These are phyloP conservation scores for Punica granatum DNA, from an alignment of 345 rosid species.

Conservation along the genomic window DNA sequence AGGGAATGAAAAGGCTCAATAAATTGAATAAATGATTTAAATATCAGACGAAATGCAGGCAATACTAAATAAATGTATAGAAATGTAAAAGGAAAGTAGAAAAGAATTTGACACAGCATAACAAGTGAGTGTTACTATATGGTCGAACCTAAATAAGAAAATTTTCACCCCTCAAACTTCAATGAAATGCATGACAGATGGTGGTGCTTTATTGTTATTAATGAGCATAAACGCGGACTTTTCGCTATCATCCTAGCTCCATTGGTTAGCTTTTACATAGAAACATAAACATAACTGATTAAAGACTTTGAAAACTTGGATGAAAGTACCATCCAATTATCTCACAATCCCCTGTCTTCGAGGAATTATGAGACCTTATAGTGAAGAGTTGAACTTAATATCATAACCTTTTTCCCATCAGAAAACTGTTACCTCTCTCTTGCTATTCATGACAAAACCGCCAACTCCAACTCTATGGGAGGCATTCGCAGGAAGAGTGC, in stretches of 20 bases:
- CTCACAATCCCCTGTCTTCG: not conserved
- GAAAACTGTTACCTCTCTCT: conserved; percentile 37
- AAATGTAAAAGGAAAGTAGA: not conserved
- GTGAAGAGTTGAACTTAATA: not conserved
- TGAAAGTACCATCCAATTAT: not conserved
- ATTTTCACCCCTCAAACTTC: not conserved
- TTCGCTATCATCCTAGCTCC: not conserved
- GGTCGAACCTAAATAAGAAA: not conserved
- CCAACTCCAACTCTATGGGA: conserved; percentile 69
- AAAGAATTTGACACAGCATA: not conserved
- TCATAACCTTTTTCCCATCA: not conserved
- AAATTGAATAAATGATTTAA: not conserved
- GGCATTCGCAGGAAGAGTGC: conserved; percentile 58
- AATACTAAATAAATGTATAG: not conserved
- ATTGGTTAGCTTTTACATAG: not conserved
- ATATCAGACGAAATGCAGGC: not conserved
- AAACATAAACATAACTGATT: not conserved
- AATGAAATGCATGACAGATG: not conserved
- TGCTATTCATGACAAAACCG: conserved; percentile 48
- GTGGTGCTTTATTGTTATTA: not conserved
- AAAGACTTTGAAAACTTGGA: not conserved
- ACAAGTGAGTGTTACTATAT: not conserved
- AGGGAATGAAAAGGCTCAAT: not conserved
- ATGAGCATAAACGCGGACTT: not conserved
- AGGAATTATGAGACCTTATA: not conserved